phyloP scores from a whole-genome alignment of 2,329 filamentous ascomycete genomes.

The Cercospora sp. region DNA sequence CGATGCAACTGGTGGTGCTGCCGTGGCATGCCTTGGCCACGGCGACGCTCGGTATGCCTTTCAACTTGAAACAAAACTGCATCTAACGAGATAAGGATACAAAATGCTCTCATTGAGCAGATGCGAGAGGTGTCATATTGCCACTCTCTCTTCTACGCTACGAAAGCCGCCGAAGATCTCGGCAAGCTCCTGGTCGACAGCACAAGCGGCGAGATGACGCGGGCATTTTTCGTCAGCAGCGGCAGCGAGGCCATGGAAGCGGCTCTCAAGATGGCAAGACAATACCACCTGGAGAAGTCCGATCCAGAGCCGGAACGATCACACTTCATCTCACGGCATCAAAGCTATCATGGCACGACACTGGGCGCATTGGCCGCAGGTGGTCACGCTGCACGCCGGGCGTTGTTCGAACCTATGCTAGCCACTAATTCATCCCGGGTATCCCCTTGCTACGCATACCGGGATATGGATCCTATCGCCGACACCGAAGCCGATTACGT shows the following conservation, averaged over 20 bases:
- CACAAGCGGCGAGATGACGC: slow-evolving; percentile 55
- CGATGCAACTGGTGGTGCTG: slow-evolving; percentile 72
- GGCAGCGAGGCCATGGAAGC: slow-evolving; percentile 69
- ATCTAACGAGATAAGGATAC: slow-evolving; percentile 45
- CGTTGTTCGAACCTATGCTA: slow-evolving; percentile 62
- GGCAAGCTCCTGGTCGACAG: slow-evolving; percentile 52
- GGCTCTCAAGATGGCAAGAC: slow-evolving; percentile 65
- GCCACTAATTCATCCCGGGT: slow-evolving; percentile 57
- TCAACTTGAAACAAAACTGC: not conserved
- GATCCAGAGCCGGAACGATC: slow-evolving; percentile 55
- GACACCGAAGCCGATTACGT: slow-evolving; percentile 60
- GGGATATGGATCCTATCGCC: slow-evolving; percentile 41
- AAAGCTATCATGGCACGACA: slow-evolving; percentile 71
- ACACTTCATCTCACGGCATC: slow-evolving; percentile 63
- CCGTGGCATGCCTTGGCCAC: slow-evolving; percentile 70
- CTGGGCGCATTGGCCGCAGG: slow-evolving; percentile 66
- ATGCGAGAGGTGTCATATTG: slow-evolving; percentile 60
- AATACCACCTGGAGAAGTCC: slow-evolving; percentile 63
- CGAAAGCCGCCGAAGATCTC: slow-evolving; percentile 55
- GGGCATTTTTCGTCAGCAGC: slow-evolving; percentile 59
- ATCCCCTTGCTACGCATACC: slow-evolving; percentile 67
- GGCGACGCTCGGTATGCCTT: slow-evolving; percentile 52
- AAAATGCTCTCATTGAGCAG: slow-evolving; percentile 60
- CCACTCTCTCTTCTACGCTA: slow-evolving; percentile 60
- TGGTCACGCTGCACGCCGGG: slow-evolving; percentile 61